A percentile compares a stretch with the other conserved stretches of the same genome.
Conservation (phyloP, 1,284 basidiomycete genomes). For the Spongiforma sp. region DNA sequence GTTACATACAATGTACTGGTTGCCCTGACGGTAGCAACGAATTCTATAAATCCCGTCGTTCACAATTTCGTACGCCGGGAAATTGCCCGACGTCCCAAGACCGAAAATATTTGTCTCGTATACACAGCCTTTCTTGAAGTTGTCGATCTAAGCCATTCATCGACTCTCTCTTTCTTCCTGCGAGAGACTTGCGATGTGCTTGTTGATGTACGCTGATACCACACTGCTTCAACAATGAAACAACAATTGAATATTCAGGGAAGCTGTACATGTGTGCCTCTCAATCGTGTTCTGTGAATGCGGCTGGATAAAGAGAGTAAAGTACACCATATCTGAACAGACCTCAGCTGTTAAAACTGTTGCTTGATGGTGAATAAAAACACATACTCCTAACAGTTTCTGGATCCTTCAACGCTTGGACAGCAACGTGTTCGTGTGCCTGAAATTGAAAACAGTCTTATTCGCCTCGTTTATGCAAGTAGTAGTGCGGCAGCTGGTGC, state of each 20-base stretch:
- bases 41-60: slow-evolving; percentile 12
- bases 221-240: background rate
- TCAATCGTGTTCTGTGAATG: background rate
- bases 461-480: no score
- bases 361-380: background rate
- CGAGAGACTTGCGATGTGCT: no score
- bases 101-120: slow-evolving; percentile 4
- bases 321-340: slow-evolving; percentile 8
- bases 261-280: background rate
- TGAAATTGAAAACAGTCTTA: slow-evolving; percentile 1
- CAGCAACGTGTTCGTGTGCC: slow-evolving; percentile 11
- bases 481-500: background rate
- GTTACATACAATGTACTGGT: background rate
- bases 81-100: background rate
- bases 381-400: slow-evolving; percentile 9
- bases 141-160: background rate
- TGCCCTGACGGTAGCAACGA: slow-evolving; percentile 4
- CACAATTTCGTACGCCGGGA: slow-evolving; percentile 4
- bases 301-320: background rate
- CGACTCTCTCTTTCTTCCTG: background rate
- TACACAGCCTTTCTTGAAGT: slow-evolving; percentile 2
- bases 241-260: background rate
- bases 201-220: slow-evolving; percentile 11
- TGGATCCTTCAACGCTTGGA: background rate
- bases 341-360: no score